These are phyloP conservation scores for Arctium lappa DNA, from an alignment of 129 eudicot species.

Conservation along the genomic window DNA sequence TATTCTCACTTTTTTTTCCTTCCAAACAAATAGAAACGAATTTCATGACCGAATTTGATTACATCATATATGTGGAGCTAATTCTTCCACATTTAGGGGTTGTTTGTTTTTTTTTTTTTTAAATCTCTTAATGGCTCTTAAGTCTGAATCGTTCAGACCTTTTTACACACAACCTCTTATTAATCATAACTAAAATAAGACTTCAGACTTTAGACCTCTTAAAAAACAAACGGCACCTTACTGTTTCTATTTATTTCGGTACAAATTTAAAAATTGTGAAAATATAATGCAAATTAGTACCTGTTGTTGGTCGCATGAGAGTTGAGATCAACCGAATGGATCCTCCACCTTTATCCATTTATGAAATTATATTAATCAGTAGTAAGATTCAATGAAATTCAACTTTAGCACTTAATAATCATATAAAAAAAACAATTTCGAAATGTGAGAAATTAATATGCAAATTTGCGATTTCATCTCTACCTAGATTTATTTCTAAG, in stretches of 20 bases:
- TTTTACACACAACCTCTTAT: too few species aligned
- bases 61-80: background rate
- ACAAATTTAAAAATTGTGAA: background rate
- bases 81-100: too few species aligned
- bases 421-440: background rate
- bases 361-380: conserved; percentile 23
- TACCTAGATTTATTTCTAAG: background rate
- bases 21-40: background rate
- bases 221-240: too few species aligned
- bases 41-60: background rate
- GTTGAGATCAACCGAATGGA: conserved; percentile 32
- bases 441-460: background rate
- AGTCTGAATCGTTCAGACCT: too few species aligned
- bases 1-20: background rate
- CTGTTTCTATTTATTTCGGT: background rate
- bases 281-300: background rate
- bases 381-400: conserved; percentile 1
- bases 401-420: background rate
- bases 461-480: conserved; percentile 5
- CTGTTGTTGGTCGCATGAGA: conserved; percentile 23
- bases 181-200: too few species aligned
- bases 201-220: too few species aligned
- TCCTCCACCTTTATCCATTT: conserved; percentile 44
- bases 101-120: too few species aligned
- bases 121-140: too few species aligned